Evolutionary conservation across 106 monocot species (phyloP).

Genomic region (Allium cepa): DNA sequence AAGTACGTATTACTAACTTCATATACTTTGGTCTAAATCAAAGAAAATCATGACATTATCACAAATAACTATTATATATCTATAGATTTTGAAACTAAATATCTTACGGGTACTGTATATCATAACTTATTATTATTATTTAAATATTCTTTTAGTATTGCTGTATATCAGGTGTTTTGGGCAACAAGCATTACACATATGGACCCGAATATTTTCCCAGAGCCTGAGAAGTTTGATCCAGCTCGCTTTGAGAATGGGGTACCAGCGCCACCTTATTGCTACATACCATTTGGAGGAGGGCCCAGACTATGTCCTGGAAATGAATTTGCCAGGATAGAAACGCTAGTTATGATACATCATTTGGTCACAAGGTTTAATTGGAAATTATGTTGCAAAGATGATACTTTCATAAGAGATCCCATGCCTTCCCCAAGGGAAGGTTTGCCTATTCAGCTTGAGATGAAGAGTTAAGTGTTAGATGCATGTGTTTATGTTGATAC

Average conservation of each 20-base stretch:
- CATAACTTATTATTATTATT: not conserved
- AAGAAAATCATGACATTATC: not conserved
- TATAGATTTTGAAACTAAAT: too few relatives aligned
- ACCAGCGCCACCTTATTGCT: slow-evolving; percentile 16
- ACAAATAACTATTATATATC: too few relatives aligned
- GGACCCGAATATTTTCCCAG: slow-evolving; percentile 19
- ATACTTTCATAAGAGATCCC: slow-evolving; percentile 24
- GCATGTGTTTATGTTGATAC: too few relatives aligned
- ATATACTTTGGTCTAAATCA: not conserved
- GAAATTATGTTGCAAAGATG: slow-evolving; percentile 22
- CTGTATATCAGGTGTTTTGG: slow-evolving; percentile 27
- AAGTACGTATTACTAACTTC: slow-evolving; percentile 5
- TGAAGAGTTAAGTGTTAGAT: not conserved
- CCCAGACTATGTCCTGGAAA: slow-evolving; percentile 23
- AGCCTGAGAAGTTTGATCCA: slow-evolving; percentile 22
- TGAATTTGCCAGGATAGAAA: slow-evolving; percentile 33
- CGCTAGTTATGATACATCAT: slow-evolving; percentile 23
- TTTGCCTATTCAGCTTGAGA: slow-evolving; percentile 23
- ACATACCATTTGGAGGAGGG: slow-evolving; percentile 27
- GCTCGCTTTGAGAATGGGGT: slow-evolving; percentile 13
- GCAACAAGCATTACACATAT: slow-evolving; percentile 23
- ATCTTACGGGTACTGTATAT: not conserved
- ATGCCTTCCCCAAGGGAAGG: slow-evolving; percentile 24
- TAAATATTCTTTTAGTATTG: not conserved
- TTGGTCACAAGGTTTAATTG: slow-evolving; percentile 23